Evolutionary conservation across 345 rosid genomes (phyloP), one percentile per base, ranked within the genome.

Genomic region (Brassica cretica): DNA sequence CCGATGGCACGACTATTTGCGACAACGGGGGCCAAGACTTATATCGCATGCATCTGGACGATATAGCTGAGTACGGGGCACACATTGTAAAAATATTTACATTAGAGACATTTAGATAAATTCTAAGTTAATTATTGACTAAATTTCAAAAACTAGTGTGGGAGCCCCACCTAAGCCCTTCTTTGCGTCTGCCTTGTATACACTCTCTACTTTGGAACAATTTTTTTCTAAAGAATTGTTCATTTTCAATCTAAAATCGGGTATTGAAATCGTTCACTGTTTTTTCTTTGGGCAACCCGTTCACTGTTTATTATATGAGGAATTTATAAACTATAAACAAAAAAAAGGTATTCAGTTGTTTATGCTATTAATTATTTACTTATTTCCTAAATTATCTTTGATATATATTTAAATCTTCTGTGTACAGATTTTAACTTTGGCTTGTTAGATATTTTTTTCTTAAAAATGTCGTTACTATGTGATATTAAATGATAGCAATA

Each of bases 1-100:
- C 1, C 78, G 56, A 53, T 74, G 15, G 71, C 56, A 66, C 29
- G 73, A 18, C 73, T 29, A 76, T 41, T 68, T 35, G 73, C 73
- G 68, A 68, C 73, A 68, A 30, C 11, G 68, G 21, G 68, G 62
- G 73, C 51, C 73, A 76, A 14, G 49, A 25, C 44, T 39, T 66
- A 29, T 16, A 37, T 55, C 72, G 14, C 72, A 39, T 55, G 30
- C 66, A 75, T 56, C 30, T 74, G 63, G 71, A 65, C 55, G 61
- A 21, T 30, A 19, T 46, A 46, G 44, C 44, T 8, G 44, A 37
- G 44, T 37, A 37, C 11, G 44, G 44, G 44, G 11, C 11, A 8
- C 44, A 37, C 44, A 37, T 0, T 37, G 8, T 37, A 37, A 37
- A 37, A 32, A 27, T 7, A 8, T 37, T 37, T 37, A 37, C 44